Evolutionary conservation across 192 early-diverging fungal species (phyloP), one percentile per base, ranked within the genome.

Genomic region (Backusella tarrabulga): DNA sequence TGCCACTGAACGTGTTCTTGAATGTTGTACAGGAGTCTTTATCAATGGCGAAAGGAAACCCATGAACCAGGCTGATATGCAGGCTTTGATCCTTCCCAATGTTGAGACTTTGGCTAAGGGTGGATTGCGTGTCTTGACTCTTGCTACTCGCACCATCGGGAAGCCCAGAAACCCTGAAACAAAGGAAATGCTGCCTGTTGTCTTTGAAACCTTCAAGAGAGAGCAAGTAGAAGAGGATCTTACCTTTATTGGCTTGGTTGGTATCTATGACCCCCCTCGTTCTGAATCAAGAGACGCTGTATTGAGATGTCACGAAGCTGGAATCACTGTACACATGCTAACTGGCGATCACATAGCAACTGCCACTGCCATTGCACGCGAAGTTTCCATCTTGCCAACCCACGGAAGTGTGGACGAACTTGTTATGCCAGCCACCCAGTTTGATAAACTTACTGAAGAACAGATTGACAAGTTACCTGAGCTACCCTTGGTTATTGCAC

Each of bases 341-440:
- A 99, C 97, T 3, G 96, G 97, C 70, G 96, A 99, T 78, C 97
- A 99, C 78, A 90, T 94, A 7, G 88, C 91, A 35, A 97, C 96
- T 2, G 97, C 97, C 1, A 87, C 93, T 6, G 95, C 97, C 2
- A 99, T 99, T 84, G 96, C 96, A 9, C 89, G 90, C 50, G 90
- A 99, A 77, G 87, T 97, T 6, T 92, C 91, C 34, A 96, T 97
- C 75, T 77, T 96, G 32, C 91, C 84, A 26, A 80, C 80, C 21
- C 76, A 84, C 34, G 91, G 90, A 26, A 82, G 82, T 34, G 78
- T 88, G 0, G 76, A 91, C 6, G 72, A 44, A 74, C 72, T 88
- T 56, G 90, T 93, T 29, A 96, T 99, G 95, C 92, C 93, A 19
- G 97, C 96, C 34, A 86, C 80, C 66, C 91, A 95, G 75, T 91